Evolutionary conservation across 140 eudicot genomes (phyloP), one percentile per base, ranked within the genome.

Genomic region (Stevia rebaudiana): DNA sequence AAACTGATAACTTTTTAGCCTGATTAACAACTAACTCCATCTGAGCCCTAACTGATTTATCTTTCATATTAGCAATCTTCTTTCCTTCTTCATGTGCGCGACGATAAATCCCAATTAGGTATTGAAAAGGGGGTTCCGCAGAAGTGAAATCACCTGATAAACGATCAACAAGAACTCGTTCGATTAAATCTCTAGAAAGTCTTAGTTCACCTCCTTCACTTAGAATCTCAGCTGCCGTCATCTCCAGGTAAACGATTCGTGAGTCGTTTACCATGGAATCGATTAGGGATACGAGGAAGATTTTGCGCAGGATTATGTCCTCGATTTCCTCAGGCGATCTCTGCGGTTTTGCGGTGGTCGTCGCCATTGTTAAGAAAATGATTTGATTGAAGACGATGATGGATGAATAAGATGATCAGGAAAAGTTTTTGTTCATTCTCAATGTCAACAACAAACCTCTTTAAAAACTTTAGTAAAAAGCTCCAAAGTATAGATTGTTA

Each of bases 141-240:
- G 79, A 63, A 8, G 72, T 49, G 69, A 82, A 87, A 37, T 67
- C 36, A 25, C 94, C 87, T 11, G 95, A 87, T 13, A 91, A 69
- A 1, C 98, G 88, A 82, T 91, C 98, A 53, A 91, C 83, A 18
- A 91, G 68, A 52, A 91, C 67, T 55, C 98, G 76, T 23, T 91
- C 98, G 82, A 84, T 84, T 42, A 87, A 70, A 63, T 91, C 95
- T 39, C 85, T 55, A 19, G 83, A 84, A 0, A 91, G 66, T 21
- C 50, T 76, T 64, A 91, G 58, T 44, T 91, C 95, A 42, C 75
- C 77, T 8, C 95, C 94, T 74, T 91, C 98, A 70, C 94, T 84
- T 25, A 91, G 24, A 55, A 91, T 79, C 74, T 91, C 95, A 3
- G 98, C 98, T 19, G 98, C 95, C 22, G 98, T 75, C 85, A 82